A percentile compares a stretch with the other conserved stretches of the same genome.
Conservation (phyloP, 2,329 filamentous ascomycete species). For the Fusarium sp. region DNA sequence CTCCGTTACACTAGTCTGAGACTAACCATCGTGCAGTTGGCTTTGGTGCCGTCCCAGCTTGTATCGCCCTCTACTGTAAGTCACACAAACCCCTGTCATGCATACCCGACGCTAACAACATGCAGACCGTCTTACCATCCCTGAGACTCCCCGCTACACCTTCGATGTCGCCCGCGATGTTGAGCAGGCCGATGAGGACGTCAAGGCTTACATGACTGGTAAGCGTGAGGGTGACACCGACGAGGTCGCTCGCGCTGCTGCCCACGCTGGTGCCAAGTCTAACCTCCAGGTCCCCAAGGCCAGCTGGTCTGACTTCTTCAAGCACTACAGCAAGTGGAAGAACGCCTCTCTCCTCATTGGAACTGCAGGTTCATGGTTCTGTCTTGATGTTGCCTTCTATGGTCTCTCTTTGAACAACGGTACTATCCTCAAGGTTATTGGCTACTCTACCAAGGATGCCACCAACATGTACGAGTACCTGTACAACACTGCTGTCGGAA, state of each 20-base stretch:
- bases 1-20: too few species aligned
- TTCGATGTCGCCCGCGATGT: constrained; percentile 84
- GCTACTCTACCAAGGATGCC: constrained; percentile 67
- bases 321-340: constrained; percentile 78
- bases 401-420: constrained; percentile 82
- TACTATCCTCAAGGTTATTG: constrained; percentile 77
- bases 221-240: constrained; percentile 73
- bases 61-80: constrained; percentile 81
- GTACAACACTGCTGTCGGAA: constrained; percentile 81
- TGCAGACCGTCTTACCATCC: constrained; percentile 78
- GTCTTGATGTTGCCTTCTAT: constrained; percentile 74
- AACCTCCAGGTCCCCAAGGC: constrained; percentile 76
- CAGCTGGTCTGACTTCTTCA: constrained; percentile 77
- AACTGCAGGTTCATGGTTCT: constrained; percentile 89
- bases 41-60: constrained; percentile 83
- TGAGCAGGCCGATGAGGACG: constrained; percentile 79
- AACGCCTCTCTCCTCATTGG: constrained; percentile 80
- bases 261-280: constrained; percentile 65
- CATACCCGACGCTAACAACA: neutral
- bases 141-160: constrained; percentile 89
- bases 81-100: neutral
- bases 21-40: constrained; percentile 61
- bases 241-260: constrained; percentile 72
- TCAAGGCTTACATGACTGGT: constrained; percentile 79
- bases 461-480: constrained; percentile 75